Evolutionary conservation across 2,329 filamentous ascomycete genomes (phyloP).

Genomic region (Elsinoe australis): DNA sequence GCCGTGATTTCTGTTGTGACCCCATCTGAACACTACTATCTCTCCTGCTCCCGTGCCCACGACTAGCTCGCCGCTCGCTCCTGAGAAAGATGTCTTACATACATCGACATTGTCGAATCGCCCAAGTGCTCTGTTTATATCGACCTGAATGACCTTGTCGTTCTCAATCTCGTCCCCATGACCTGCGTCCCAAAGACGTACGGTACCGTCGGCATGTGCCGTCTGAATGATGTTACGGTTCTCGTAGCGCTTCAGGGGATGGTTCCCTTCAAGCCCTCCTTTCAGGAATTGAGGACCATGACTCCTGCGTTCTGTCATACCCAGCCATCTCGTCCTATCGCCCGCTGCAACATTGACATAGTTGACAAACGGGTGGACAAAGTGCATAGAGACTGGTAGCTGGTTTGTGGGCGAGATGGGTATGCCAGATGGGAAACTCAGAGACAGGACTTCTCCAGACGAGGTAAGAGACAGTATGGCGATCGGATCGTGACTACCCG

Average conservation of each 20-base stretch:
- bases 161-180: constrained; percentile 94
- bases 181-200: constrained; percentile 89
- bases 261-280: constrained; percentile 67
- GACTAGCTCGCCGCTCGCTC: constrained; percentile 75
- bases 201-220: constrained; percentile 80
- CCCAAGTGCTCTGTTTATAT: constrained; percentile 73
- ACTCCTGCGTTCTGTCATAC: constrained; percentile 75
- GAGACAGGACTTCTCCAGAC: constrained; percentile 79
- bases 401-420: constrained; percentile 89
- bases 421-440: constrained; percentile 88
- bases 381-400: constrained; percentile 75
- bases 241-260: constrained; percentile 68
- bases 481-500: constrained; percentile 81
- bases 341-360: constrained; percentile 64
- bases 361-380: constrained; percentile 83
- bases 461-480: constrained; percentile 71
- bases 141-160: constrained; percentile 68
- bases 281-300: constrained; percentile 70
- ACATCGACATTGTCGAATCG: constrained; percentile 71
- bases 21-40: constrained; percentile 79
- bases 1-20: constrained; percentile 65
- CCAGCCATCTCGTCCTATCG: constrained; percentile 75
- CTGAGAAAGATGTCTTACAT: constrained; percentile 69
- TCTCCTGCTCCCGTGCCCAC: constrained; percentile 79
- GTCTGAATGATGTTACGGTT: constrained; percentile 77